These are phyloP conservation scores for Oryza officinalis DNA, from an alignment of 176 grass and related monocot species.

Conservation along the genomic window DNA sequence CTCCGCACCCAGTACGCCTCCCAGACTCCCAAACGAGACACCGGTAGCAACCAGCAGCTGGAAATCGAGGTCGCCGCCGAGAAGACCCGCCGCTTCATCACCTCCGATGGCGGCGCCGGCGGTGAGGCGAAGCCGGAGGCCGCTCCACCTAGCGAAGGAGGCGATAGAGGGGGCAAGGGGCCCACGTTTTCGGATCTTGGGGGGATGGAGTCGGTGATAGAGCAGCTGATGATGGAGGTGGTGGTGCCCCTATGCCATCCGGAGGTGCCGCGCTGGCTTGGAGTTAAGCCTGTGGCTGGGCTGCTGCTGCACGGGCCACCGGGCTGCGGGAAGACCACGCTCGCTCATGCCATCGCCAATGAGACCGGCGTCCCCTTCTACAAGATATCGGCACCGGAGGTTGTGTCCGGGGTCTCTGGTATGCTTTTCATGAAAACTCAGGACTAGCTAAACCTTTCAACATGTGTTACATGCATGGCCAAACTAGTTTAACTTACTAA, in stretches of 20 bases:
- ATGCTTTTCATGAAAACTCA: neutral
- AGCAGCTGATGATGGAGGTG: conserved; percentile 89
- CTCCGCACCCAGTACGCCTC: conserved; percentile 58
- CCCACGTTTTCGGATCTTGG: conserved; percentile 70
- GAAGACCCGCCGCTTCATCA: conserved; percentile 49
- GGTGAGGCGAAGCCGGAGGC: conserved; percentile 40
- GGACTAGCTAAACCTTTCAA: neutral
- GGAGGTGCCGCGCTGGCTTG: conserved; percentile 60
- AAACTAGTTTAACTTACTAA: neutral
- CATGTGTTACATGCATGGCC: neutral
- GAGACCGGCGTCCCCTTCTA: conserved; percentile 90
- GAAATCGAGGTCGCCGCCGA: conserved; percentile 63
- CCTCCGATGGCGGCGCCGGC: conserved; percentile 36
- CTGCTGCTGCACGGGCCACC: conserved; percentile 84
- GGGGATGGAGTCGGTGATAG: conserved; percentile 66
- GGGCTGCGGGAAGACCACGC: conserved; percentile 84
- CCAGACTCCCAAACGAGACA: conserved; percentile 33
- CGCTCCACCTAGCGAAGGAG: neutral
- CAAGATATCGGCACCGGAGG: conserved; percentile 85
- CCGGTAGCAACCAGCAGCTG: conserved; percentile 35
- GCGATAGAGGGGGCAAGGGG: conserved; percentile 32
- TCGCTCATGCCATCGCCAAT: conserved; percentile 86
- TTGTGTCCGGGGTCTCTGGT: conserved; percentile 91
- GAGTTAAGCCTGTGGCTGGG: conserved; percentile 73
- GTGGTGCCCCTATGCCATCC: conserved; percentile 86